Evolutionary conservation across 2,329 filamentous ascomycete genomes (phyloP), one percentile per base, ranked within the genome.

Genomic region (Hypoxylon sp.): DNA sequence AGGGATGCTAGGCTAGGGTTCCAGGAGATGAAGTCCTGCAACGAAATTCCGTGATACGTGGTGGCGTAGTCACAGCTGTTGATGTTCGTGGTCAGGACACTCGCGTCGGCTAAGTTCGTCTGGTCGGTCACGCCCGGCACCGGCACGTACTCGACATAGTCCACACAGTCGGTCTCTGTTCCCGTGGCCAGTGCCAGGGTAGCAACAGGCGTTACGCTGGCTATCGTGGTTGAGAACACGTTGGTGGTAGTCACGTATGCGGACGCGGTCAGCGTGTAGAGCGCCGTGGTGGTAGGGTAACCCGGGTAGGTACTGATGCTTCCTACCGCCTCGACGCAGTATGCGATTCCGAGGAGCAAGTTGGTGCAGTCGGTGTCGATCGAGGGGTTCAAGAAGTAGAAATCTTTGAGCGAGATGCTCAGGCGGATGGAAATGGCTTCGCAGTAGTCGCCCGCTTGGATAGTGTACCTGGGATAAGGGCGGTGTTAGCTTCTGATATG

Each of bases 281-380:
- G 41, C 21, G 24, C 29, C 21, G 29, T 37, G 17, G 35, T 42
- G 15, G 41, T 43, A n/a, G 48, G 27, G 1, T 24, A 10, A 9
- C 55, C 43, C 20, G 48, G 48, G 42, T 54, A 59, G 15, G 21
- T 53, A 24, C 11, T 23, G 33, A 57, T 50, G 41, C 29, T 21
- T 23, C 70, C 71, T 1, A 73, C 71, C 0, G 73, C 47, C 46
- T 67, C 40, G n/a, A 76, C 64, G 55, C 73, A 77, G 61, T 76
- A 77, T 35, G 53, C 62, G n/a, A 67, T 62, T 1, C 64, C 53
- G 1, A 65, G 65, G 3, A 48, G 69, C n/a, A 76, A 61, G 47
- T 75, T 76, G n/a, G 70, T 73, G 60, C 72, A 75, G 49, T 73
- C 68, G 2, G 31, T 13, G 45, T 73, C 68, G 33, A 76, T 55